These are phyloP conservation scores for Xylariaceae sp. DNA, from an alignment of 2,329 filamentous ascomycete genomes.

Conservation along the genomic window DNA sequence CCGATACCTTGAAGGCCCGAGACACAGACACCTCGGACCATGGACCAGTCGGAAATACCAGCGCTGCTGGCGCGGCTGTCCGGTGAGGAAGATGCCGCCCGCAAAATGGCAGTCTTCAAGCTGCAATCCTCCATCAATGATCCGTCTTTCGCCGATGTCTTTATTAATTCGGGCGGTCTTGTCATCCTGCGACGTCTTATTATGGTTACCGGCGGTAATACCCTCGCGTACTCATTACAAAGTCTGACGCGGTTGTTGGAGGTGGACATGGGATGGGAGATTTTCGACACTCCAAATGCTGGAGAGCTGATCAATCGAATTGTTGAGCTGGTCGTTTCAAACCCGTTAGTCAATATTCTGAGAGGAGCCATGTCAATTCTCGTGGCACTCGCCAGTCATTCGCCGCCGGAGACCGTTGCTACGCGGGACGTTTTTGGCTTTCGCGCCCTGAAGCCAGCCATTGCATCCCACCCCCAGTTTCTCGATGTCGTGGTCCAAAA, in stretches of 20 bases:
- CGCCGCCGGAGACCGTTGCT: slow-evolving; percentile 42
- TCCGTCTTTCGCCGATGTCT: slow-evolving; percentile 92
- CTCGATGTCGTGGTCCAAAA: slow-evolving; percentile 90
- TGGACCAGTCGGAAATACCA: slow-evolving; percentile 65
- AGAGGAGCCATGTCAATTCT: slow-evolving; percentile 95
- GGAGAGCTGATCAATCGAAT: slow-evolving; percentile 68
- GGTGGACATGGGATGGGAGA: slow-evolving; percentile 97
- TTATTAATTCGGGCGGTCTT: slow-evolving; percentile 84
- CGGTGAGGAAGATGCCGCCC: slow-evolving; percentile 78
- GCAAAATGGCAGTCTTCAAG: slow-evolving; percentile 99
- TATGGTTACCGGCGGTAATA: slow-evolving; percentile 83
- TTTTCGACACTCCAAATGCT: slow-evolving; percentile 59
- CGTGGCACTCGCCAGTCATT: slow-evolving; percentile 85
- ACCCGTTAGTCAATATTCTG: slow-evolving; percentile 95
- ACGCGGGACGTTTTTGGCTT: slow-evolving; percentile 72
- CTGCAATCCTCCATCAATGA: slow-evolving; percentile 93
- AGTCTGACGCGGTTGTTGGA: slow-evolving; percentile 83
- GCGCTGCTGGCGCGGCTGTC: slow-evolving; percentile 58
- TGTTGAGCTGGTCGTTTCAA: slow-evolving; percentile 88
- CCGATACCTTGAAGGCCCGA: background rate
- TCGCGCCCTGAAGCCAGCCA: slow-evolving; percentile 82
- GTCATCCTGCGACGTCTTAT: slow-evolving; percentile 76
- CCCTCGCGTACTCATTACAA: slow-evolving; percentile 88
- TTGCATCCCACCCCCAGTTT: slow-evolving; percentile 88
- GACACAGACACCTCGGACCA: slow-evolving; percentile 27